Conservation (phyloP, 768 basidiomycete genomes). For the Favolaschia claudopus region DNA sequence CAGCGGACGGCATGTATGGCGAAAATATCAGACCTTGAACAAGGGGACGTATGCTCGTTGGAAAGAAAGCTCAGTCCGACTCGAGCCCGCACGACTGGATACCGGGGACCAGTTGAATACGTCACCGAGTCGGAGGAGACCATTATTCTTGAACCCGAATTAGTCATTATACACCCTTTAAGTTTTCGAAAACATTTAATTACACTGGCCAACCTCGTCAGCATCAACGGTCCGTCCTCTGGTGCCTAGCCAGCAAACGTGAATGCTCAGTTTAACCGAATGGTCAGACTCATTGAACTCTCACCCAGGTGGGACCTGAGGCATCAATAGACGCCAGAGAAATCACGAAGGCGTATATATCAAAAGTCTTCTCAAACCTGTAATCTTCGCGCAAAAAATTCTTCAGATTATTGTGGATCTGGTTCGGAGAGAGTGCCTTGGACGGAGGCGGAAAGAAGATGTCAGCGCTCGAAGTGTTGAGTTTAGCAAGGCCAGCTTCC, state of each 20-base stretch:
- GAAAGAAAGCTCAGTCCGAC: conserved; percentile 55
- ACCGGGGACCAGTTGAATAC: conserved; percentile 56
- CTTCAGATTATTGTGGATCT: conserved; percentile 54
- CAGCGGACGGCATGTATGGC: not conserved
- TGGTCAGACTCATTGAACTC: conserved; percentile 1
- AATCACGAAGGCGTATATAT: conserved; percentile 55
- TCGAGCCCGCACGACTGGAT: conserved; percentile 45
- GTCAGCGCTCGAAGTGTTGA: conserved; percentile 51
- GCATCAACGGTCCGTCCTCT: conserved; percentile 49
- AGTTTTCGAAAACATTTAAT: not conserved
- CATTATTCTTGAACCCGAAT: conserved; percentile 48
- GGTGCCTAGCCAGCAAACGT: conserved; percentile 40
- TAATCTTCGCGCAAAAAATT: conserved; percentile 52
- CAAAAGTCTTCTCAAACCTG: conserved; percentile 46
- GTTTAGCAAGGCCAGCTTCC: conserved; percentile 50
- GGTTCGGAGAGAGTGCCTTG: conserved; percentile 48
- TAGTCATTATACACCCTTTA: not conserved
- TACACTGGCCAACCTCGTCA: conserved; percentile 3
- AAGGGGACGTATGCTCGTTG: conserved; percentile 63
- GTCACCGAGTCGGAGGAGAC: conserved; percentile 56
- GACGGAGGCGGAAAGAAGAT: conserved; percentile 47
- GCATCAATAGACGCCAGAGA: conserved; percentile 47
- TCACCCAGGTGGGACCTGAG: conserved; percentile 52
- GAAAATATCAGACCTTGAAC: conserved; percentile 47
- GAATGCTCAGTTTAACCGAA: not conserved